A percentile compares a stretch with the other conserved stretches of the same genome.
phyloP scores from a whole-genome alignment of 1,139 yeast species.

The Yarrowia galli region DNA sequence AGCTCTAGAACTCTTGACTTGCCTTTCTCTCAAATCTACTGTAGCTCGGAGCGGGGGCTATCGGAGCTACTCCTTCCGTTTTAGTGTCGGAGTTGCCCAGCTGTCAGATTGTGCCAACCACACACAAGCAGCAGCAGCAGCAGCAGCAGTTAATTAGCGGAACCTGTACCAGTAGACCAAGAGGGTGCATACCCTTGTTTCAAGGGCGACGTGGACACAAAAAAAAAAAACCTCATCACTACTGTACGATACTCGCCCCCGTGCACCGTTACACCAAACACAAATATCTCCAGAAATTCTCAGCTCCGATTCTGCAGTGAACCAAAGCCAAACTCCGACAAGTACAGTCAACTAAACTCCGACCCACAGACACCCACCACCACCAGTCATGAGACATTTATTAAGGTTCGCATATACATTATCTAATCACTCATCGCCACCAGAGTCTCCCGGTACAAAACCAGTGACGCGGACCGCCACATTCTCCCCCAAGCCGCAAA shows the following conservation, averaged over 20 bases:
- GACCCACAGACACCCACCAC: background rate
- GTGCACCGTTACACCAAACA: no score
- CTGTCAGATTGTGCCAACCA: no score
- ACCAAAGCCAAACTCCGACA: conserved; percentile 3
- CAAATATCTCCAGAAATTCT: no score
- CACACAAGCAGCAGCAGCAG: background rate
- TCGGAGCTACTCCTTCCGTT: conserved; percentile 10
- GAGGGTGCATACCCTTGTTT: background rate
- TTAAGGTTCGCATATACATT: conserved; percentile 30
- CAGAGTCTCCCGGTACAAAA: background rate
- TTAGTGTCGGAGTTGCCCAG: conserved; percentile 1
- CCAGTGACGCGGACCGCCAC: background rate
- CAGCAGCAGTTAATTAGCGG: background rate
- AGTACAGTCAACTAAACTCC: background rate
- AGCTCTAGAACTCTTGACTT: no score
- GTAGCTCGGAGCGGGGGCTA: conserved; percentile 1
- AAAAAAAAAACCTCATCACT: no score
- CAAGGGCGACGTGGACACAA: no score
- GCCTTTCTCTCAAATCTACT: no score
- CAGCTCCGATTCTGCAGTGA: no score
- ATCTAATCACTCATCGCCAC: conserved; percentile 37
- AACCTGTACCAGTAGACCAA: no score
- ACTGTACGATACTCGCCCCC: no score
- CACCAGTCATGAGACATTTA: conserved; percentile 29
- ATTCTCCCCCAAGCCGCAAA: background rate